phyloP scores from a whole-genome alignment of 2,329 filamentous ascomycete species.

The Colletotrichum sp. region DNA sequence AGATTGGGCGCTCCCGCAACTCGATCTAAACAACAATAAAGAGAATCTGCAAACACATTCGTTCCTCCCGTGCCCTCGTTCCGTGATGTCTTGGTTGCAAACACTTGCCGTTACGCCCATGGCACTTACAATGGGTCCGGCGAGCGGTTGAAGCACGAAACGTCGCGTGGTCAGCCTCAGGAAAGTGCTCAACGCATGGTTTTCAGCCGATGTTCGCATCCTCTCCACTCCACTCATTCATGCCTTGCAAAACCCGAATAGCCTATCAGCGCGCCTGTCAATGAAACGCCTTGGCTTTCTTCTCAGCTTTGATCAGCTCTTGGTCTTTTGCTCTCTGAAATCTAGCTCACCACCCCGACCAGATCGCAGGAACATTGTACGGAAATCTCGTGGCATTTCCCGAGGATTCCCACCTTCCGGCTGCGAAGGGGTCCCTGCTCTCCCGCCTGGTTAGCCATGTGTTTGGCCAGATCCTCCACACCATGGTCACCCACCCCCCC shows the following conservation, averaged over 20 bases:
- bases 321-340: not conserved
- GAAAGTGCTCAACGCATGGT: not conserved
- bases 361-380: not conserved
- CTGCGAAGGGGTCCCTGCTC: not conserved
- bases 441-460: not conserved
- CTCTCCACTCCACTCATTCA: not conserved
- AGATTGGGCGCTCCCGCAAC: constrained; percentile 13
- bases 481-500: not conserved
- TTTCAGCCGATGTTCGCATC: not conserved
- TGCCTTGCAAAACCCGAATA: not conserved
- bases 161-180: constrained; percentile 1
- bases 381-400: not conserved
- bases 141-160: constrained; percentile 4
- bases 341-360: not conserved
- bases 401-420: not conserved
- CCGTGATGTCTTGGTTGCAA: not conserved
- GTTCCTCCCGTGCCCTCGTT: not conserved
- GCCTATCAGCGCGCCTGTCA: not conserved
- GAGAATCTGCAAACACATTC: not conserved
- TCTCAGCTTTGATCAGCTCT: not conserved
- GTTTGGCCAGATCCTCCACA: not conserved
- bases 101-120: not conserved
- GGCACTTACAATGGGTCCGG: not conserved
- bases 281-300: not conserved
- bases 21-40: constrained; percentile 12